These are phyloP conservation scores for Stromatinia cepivora DNA, from an alignment of 2,329 filamentous ascomycete genomes.

Conservation along the genomic window DNA sequence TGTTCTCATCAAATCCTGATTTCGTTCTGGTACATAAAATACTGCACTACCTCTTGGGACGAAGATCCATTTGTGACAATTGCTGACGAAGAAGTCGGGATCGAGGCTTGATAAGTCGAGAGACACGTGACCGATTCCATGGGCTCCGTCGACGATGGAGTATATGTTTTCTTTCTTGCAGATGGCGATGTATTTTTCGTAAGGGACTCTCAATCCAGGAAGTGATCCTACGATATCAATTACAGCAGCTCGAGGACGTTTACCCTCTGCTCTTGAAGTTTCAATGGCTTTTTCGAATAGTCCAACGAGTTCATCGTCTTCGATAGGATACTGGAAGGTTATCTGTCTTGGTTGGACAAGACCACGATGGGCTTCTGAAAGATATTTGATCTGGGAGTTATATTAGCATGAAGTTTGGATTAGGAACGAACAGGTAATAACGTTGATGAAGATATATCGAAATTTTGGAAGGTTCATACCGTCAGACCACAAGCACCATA, in stretches of 20 bases:
- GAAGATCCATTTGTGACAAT: conserved; percentile 90
- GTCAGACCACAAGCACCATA: conserved; percentile 66
- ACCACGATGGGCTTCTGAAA: conserved; percentile 62
- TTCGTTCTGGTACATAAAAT: conserved; percentile 73
- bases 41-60: conserved; percentile 78
- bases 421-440: background rate
- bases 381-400: conserved; percentile 49
- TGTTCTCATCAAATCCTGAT: conserved; percentile 73
- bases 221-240: conserved; percentile 81
- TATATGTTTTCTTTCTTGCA: conserved; percentile 69
- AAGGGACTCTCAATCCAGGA: conserved; percentile 79
- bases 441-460: background rate
- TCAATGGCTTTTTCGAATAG: conserved; percentile 61
- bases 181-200: conserved; percentile 61
- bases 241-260: conserved; percentile 65
- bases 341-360: conserved; percentile 55
- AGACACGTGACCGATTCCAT: conserved; percentile 76
- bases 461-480: conserved; percentile 42
- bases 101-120: conserved; percentile 66
- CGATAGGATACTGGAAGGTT: conserved; percentile 64
- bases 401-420: background rate
- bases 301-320: conserved; percentile 64
- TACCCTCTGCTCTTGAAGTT: conserved; percentile 54
- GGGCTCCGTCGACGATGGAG: conserved; percentile 75
- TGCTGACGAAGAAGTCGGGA: conserved; percentile 84